Percentiles rank a stretch among this genome's conserved stretches.
Conservation (phyloP, 208 protist species). For the Wallacemonas rigidus region DNA sequence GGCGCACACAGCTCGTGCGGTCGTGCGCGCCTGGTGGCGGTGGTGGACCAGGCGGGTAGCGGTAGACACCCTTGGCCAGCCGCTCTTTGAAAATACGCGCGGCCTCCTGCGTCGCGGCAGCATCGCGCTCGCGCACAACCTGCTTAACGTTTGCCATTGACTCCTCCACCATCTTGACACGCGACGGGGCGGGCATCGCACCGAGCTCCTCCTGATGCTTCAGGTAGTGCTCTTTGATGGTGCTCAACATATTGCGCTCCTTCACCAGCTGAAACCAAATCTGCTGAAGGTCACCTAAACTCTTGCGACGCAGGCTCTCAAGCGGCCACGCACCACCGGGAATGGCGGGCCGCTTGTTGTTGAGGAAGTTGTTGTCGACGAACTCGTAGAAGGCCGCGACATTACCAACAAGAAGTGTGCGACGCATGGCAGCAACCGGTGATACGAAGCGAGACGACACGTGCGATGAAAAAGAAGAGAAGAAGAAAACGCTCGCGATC, state of each 20-base stretch:
- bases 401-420: slow-evolving; percentile 36
- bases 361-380: slow-evolving; percentile 87
- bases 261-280: slow-evolving; percentile 92
- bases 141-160: slow-evolving; percentile 83
- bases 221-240: slow-evolving; percentile 85
- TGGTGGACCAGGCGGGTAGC: slow-evolving; percentile 85
- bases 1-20: slow-evolving; percentile 56
- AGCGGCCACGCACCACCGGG: slow-evolving; percentile 89
- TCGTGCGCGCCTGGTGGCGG: slow-evolving; percentile 70
- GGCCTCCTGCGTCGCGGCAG: slow-evolving; percentile 67
- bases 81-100: slow-evolving; percentile 72
- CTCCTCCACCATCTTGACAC: slow-evolving; percentile 80
- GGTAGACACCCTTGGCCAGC: slow-evolving; percentile 68
- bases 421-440: slow-evolving; percentile 28
- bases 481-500: slow-evolving; percentile 1
- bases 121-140: slow-evolving; percentile 85
- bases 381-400: slow-evolving; percentile 87
- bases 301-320: slow-evolving; percentile 84
- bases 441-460: not conserved
- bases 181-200: slow-evolving; percentile 85
- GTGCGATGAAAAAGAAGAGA: slow-evolving; percentile 6
- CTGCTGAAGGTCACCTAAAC: slow-evolving; percentile 90
- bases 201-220: slow-evolving; percentile 90
- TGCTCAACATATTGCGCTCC: slow-evolving; percentile 92
- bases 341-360: slow-evolving; percentile 86